Percentiles rank a stretch among this genome's conserved stretches.
Conservation (phyloP, 2,329 filamentous ascomycete genomes). For the Penicillium fuscoglaucum region DNA sequence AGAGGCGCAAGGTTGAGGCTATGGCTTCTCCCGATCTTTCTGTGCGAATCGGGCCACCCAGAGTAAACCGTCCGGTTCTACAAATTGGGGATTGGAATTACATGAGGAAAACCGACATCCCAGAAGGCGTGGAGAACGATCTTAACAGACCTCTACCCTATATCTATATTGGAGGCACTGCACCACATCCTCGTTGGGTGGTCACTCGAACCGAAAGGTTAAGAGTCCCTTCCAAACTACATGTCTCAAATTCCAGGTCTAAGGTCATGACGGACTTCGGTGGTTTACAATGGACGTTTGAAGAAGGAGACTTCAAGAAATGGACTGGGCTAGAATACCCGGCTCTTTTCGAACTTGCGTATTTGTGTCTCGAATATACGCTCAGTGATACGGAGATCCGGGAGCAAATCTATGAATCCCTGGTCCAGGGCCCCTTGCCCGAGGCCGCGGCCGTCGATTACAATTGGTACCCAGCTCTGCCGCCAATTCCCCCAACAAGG, state of each 20-base stretch:
- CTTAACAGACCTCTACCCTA: not conserved
- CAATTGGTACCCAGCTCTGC: conserved; percentile 6
- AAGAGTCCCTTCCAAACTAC: not conserved
- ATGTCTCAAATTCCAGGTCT: not conserved
- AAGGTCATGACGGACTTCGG: not conserved
- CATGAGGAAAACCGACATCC: not conserved
- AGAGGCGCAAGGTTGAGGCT: not conserved
- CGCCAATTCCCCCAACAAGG: not conserved
- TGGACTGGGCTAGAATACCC: conserved; percentile 1
- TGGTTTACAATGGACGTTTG: not conserved
- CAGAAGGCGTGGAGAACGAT: not conserved
- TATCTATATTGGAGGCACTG: conserved; percentile 1
- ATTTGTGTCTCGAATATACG: not conserved
- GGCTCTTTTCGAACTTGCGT: conserved; percentile 4
- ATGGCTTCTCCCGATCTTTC: no score
- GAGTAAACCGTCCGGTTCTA: not conserved
- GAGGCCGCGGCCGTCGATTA: not conserved
- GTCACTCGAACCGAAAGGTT: not conserved
- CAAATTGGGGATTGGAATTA: conserved; percentile 2
- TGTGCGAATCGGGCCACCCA: not conserved
- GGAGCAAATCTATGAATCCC: not conserved
- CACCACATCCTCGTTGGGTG: conserved; percentile 9
- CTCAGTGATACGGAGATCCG: not conserved
- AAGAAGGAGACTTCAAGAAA: conserved; percentile 1
- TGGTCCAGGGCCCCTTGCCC: not conserved